phyloP scores from a whole-genome alignment of 2,329 filamentous ascomycete genomes.

The Colletotrichum sp. region DNA sequence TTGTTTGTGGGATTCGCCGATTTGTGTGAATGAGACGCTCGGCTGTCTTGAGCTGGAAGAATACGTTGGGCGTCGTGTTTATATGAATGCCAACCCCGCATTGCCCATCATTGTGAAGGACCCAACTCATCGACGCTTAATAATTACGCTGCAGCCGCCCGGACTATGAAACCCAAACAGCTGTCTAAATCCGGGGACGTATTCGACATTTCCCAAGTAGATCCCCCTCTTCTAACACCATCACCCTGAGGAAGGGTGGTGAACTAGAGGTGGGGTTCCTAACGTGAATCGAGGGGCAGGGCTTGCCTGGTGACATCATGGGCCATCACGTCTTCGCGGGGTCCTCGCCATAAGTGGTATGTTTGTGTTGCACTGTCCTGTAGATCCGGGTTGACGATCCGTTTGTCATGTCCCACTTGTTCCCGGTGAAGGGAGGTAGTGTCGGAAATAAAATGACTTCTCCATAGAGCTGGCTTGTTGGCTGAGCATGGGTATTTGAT shows the following conservation, averaged over 20 bases:
- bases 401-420: not conserved
- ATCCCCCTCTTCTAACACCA: not conserved
- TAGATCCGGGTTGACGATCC: not conserved
- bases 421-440: not conserved
- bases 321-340: slow-evolving; percentile 1
- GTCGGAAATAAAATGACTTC: not conserved
- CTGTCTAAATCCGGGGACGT: not conserved
- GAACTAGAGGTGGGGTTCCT: not conserved
- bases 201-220: not conserved
- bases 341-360: not conserved
- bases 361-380: not conserved
- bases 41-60: not conserved
- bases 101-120: not conserved
- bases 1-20: not conserved
- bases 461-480: not conserved
- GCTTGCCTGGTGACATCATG: slow-evolving; percentile 4
- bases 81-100: not conserved
- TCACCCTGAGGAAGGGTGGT: not conserved
- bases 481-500: not conserved
- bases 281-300: not conserved
- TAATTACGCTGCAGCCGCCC: not conserved
- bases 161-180: not conserved
- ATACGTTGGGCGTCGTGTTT: not conserved
- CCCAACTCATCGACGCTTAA: not conserved
- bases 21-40: not conserved